Evolutionary conservation across 2,329 filamentous ascomycete genomes (phyloP), one percentile per base, ranked within the genome.

Genomic region (Eutypella sp.): DNA sequence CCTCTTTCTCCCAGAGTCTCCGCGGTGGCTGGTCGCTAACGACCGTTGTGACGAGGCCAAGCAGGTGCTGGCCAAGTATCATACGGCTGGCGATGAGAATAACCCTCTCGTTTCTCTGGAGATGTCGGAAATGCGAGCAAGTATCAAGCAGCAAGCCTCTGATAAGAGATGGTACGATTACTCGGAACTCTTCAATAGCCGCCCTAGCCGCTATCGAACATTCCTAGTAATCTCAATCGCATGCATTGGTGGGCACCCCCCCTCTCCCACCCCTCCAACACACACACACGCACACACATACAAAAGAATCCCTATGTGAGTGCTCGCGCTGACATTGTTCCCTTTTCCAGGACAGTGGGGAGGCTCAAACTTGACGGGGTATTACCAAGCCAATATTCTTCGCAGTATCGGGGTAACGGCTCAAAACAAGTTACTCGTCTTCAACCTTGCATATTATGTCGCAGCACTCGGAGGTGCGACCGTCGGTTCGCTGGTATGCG

Each of bases 381-480:
- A n/a, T n/a, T n/a, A n/a, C n/a, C n/a, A n/a, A n/a, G n/a, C n/a
- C n/a, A n/a, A n/a, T n/a, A n/a, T n/a, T n/a, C n/a, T n/a, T n/a
- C n/a, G n/a, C n/a, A n/a, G n/a, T n/a, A n/a, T n/a, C n/a, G n/a
- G n/a, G n/a, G n/a, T n/a, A n/a, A n/a, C n/a, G n/a, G n/a, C n/a
- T n/a, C n/a, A n/a, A n/a, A n/a, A n/a, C n/a, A n/a, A n/a, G n/a
- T n/a, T n/a, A n/a, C n/a, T n/a, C n/a, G n/a, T n/a, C n/a, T n/a
- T n/a, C n/a, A n/a, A n/a, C n/a, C n/a, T n/a, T n/a, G n/a, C n/a
- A n/a, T n/a, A n/a, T n/a, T n/a, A n/a, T 70, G 74, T 75, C 50
- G 72, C 71, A 38, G 63, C 74, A 49, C 75, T 75, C 45, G 72
- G 72, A 15, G 72, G 75, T 54, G 75, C 73, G 59, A 74, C 73